Percentiles rank a stretch among this genome's conserved stretches.
These are phyloP conservation scores for Fraxinus angustifolia DNA, from an alignment of 305 asterid species.

Conservation along the genomic window DNA sequence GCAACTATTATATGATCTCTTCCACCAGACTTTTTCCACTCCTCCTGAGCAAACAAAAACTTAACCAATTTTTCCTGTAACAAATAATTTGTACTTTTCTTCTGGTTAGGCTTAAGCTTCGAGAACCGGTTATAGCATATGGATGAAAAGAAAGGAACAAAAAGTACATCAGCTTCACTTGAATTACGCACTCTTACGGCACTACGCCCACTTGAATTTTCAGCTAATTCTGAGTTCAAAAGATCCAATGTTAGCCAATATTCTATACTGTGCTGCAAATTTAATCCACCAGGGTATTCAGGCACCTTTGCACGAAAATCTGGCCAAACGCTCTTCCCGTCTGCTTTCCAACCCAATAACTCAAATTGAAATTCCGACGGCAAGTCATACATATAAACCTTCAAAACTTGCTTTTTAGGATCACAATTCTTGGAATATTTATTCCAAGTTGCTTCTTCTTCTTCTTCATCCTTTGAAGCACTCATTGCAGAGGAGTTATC, in stretches of 20 bases:
- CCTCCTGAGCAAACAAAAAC: conserved; percentile 53
- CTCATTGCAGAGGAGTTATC: conserved; percentile 15
- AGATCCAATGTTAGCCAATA: conserved; percentile 88
- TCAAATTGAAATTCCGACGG: conserved; percentile 77
- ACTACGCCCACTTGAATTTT: conserved; percentile 36
- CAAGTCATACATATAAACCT: conserved; percentile 81
- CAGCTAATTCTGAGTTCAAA: conserved; percentile 49
- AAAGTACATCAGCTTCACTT: conserved; percentile 79
- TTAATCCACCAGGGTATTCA: conserved; percentile 77
- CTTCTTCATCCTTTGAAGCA: not conserved
- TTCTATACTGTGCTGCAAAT: conserved; percentile 89
- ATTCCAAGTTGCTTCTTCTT: conserved; percentile 7
- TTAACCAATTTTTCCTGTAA: conserved; percentile 69
- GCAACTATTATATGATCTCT: conserved; percentile 74
- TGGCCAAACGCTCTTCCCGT: conserved; percentile 66
- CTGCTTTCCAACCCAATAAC: conserved; percentile 61
- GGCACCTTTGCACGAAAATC: conserved; percentile 60
- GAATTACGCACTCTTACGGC: conserved; percentile 62
- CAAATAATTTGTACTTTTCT: conserved; percentile 27
- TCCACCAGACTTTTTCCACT: conserved; percentile 78
- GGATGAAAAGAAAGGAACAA: conserved; percentile 87
- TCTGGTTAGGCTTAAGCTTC: conserved; percentile 43
- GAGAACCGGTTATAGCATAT: conserved; percentile 67
- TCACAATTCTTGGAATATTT: conserved; percentile 27
- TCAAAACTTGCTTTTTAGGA: conserved; percentile 39